Base-by-base conservation (phyloP, 352 stramenopile genomes). In the Pythium myriotylum region DNA sequence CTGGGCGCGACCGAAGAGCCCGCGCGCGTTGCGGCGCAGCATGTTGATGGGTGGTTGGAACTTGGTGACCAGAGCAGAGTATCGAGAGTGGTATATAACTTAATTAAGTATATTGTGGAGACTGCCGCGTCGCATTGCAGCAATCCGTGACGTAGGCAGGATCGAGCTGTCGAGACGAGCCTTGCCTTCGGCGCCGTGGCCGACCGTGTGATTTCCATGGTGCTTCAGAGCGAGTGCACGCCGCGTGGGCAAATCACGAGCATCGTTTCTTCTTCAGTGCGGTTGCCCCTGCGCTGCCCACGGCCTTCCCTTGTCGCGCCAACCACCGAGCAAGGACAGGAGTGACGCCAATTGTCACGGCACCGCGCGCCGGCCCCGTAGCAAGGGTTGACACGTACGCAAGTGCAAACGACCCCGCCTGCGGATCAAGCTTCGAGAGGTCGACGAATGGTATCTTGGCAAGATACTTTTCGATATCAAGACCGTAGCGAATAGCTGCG, bases 361-460 rank as follows among this genome's bases (percentile, higher is more conserved):
- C 81, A 19, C 84, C 86, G 51, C 86, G 70, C 7, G 80, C 78
- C 8, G 86, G 84, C 6, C 86, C 81, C 39, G 79, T 92, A 37
- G 92, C 91, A 55, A 94, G 85, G 8, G 97, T 92, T 19, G 94
- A 88, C 59, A 99, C 97, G 74, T 99, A 99, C 43, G 86, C 85
- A 47, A 94, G 74, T 32, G 81, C 72, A 42, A 95, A 66, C 26
- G 73, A 91, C 14, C 84, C 72, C 1, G 84, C 81, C 20, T 92
- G 73, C 5, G 79, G 79, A 62, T 95, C 77, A 40, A 94, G 61
- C 65, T 81, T 79, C 26, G 76, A 77, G 46, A 88, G 49, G 51
- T 93, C 77, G 13, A 95, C 70, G 63, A 93, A 89, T 2, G 86
- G 86, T 23, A 93, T 62, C 42, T 74, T 77, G 56, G 74, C 66